Evolutionary conservation across 768 basidiomycete genomes (phyloP).

Genomic region (Collybia sordida): DNA sequence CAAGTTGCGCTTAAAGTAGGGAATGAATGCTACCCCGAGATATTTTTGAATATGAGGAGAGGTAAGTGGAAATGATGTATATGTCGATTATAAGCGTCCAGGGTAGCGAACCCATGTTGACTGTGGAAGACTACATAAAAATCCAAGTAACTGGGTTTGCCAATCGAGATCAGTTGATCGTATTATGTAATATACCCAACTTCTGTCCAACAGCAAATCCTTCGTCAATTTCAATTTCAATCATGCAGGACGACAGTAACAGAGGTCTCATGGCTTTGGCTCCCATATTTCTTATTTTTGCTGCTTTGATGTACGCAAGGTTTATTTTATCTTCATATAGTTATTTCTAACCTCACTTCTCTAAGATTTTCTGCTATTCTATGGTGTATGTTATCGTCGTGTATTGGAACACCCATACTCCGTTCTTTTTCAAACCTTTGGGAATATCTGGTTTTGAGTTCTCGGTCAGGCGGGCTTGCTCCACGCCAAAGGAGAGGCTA

Average conservation of each 20-base stretch:
- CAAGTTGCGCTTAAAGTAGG: too few species aligned
- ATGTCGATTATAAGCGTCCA: too few species aligned
- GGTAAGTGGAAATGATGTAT: not conserved
- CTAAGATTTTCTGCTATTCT: conserved; percentile 47
- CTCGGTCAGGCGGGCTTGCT: conserved; percentile 24
- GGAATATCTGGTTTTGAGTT: conserved; percentile 43
- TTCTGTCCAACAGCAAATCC: too few species aligned
- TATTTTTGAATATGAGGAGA: not conserved
- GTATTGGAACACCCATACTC: conserved; percentile 54
- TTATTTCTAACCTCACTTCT: conserved; percentile 5
- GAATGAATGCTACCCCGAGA: too few species aligned
- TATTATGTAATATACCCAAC: not conserved
- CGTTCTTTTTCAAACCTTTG: conserved; percentile 46
- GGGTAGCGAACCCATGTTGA: not conserved
- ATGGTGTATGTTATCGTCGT: conserved; percentile 71
- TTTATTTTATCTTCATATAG: conserved; percentile 2
- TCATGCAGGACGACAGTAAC: conserved; percentile 16
- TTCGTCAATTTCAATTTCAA: conserved; percentile 2
- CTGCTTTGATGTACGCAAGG: conserved; percentile 38
- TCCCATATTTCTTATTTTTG: conserved; percentile 46
- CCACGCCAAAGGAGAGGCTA: conserved; percentile 33
- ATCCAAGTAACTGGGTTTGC: not conserved
- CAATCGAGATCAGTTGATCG: conserved; percentile 4
- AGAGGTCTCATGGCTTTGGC: conserved; percentile 28
- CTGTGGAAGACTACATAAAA: not conserved